A percentile compares a stretch with the other conserved stretches of the same genome.
phyloP scores from a whole-genome alignment of 176 grass and related monocot species.

The Phragmites australis region DNA sequence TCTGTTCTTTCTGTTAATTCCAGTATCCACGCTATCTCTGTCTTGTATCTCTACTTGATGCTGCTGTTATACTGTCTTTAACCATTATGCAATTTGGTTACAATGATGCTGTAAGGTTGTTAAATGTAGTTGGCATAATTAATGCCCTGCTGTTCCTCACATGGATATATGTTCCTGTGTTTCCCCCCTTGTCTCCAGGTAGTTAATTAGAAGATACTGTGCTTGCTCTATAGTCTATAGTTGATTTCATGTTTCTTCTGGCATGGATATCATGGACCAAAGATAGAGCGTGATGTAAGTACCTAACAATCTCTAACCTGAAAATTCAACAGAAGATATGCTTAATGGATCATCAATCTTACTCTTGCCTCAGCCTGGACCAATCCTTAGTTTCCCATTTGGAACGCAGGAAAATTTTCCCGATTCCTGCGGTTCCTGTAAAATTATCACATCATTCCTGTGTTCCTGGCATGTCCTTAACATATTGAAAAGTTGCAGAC shows the following conservation, averaged over 20 bases:
- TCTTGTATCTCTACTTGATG: neutral
- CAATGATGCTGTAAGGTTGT: neutral
- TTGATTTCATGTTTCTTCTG: neutral
- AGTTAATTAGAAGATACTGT: slow-evolving; percentile 9
- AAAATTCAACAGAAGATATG: slow-evolving; percentile 1
- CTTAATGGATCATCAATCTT: neutral
- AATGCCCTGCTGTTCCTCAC: neutral
- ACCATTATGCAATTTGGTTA: neutral
- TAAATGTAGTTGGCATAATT: neutral
- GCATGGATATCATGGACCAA: neutral
- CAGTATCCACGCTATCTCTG: neutral
- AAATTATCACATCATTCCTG: neutral
- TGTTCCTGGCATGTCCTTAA: neutral
- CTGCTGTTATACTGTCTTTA: slow-evolving; percentile 14
- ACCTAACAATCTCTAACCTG: neutral
- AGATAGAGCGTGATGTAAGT: neutral
- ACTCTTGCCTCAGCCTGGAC: neutral
- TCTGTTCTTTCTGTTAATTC: slow-evolving; percentile 12
- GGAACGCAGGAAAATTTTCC: neutral
- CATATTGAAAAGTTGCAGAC: neutral
- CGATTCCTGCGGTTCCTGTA: neutral
- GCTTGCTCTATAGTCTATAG: neutral
- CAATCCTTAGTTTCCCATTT: neutral
- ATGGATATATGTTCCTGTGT: neutral
- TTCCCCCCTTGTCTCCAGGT: neutral